These are phyloP conservation scores for Calonectria pseudoreteaudii DNA, from an alignment of 2,329 filamentous ascomycete genomes.

Conservation along the genomic window DNA sequence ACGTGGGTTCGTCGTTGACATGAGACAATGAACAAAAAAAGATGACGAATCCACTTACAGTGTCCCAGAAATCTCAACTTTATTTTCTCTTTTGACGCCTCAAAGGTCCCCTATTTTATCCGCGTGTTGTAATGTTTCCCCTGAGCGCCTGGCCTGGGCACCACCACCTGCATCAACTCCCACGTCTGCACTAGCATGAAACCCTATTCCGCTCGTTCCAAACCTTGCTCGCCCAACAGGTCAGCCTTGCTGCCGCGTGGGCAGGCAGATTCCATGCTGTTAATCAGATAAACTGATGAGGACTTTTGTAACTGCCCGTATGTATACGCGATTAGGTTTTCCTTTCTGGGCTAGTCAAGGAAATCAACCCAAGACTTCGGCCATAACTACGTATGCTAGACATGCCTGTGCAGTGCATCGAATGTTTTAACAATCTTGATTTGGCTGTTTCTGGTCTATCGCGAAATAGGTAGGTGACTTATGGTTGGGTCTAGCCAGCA, in stretches of 20 bases:
- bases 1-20: background rate
- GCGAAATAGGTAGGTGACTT: background rate
- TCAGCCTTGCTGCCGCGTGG: background rate
- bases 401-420: background rate
- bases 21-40: background rate
- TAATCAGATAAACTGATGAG: background rate
- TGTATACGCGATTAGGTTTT: background rate
- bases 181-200: background rate
- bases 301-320: background rate
- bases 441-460: background rate
- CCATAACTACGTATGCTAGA: too few relatives aligned
- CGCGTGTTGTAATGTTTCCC: background rate
- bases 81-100: background rate
- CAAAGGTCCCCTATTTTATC: background rate
- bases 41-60: background rate
- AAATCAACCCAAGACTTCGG: too few relatives aligned
- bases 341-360: background rate
- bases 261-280: background rate
- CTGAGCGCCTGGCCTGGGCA: background rate
- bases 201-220: background rate
- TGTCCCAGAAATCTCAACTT: background rate
- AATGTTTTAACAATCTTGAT: background rate
- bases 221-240: background rate
- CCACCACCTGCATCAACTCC: background rate
- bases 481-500: too few relatives aligned